Base-by-base conservation (phyloP, 2,329 filamentous ascomycete genomes). In the Elsinoe fawcettii region DNA sequence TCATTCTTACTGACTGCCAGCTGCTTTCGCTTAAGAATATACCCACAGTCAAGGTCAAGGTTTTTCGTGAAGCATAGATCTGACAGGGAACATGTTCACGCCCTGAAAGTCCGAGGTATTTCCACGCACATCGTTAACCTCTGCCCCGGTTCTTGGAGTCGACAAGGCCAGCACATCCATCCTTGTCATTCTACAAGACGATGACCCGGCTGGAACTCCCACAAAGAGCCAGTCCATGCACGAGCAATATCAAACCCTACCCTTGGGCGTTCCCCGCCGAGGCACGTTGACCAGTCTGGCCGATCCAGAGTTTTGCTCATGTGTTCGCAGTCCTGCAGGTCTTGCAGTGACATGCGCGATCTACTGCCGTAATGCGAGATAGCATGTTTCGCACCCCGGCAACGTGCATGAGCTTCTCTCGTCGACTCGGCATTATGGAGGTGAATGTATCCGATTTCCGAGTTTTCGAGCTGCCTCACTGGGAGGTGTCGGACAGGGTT, bases 31-130 rank as follows among this genome's bases (percentile, higher is more conserved):
- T 22, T 22, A 18, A 18, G 16, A 14, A 34, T 16, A 3, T 20
- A 22, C 12, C 12, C 25, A 34, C n/a, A 51, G 20, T 14, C 46
- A 51, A 23, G 32, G 39, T 39, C 18, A 51, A 51, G 34, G 3
- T 46, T 46, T 46, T 46, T 7, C 39, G 16, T 20, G 14, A 37
- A 37, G 34, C 22, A 14, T 9, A n/a, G 23, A 46, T 27, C 7
- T 51, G 25, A 36, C 30, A 37, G 49, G 49, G 49, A 53, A 53
- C 49, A 37, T 53, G 30, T 53, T 53, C 49, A 53, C 23, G 14
- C 18, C 5, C 44, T 23, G 27, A 18, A 49, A 11, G n/a, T 30
- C 41, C 41, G 41, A 44, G 23, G 23, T 30, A 34, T 30, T 30
- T 49, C 46, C 23, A 30, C 16, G 46, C n/a, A 11, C 23, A n/a